Conservation (phyloP, 1,284 basidiomycete genomes). For the Ceratobasidium sp. region DNA sequence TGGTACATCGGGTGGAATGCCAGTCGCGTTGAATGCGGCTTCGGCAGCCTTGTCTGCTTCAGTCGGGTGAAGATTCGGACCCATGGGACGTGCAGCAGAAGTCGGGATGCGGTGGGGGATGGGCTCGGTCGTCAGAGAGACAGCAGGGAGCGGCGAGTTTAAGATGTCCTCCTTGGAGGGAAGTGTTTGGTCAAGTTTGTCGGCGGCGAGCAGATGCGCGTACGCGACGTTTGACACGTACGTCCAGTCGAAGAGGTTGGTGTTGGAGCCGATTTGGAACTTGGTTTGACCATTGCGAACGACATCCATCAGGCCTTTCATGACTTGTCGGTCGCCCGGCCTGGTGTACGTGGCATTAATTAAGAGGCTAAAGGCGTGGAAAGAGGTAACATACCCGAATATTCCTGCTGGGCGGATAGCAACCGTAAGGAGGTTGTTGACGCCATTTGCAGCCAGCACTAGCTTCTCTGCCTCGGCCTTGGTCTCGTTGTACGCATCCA, state of each 20-base stretch:
- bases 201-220: slow-evolving; percentile 93
- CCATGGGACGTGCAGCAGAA: slow-evolving; percentile 76
- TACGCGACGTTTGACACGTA: slow-evolving; percentile 96
- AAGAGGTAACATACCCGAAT: slow-evolving; percentile 72
- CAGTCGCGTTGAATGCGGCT: slow-evolving; percentile 64
- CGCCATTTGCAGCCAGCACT: slow-evolving; percentile 85
- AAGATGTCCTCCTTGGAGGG: slow-evolving; percentile 54
- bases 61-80: slow-evolving; percentile 70
- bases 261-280: slow-evolving; percentile 93
- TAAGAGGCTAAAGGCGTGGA: slow-evolving; percentile 7
- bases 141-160: slow-evolving; percentile 64
- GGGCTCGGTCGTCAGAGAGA: slow-evolving; percentile 66
- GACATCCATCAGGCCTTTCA: slow-evolving; percentile 80
- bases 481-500: slow-evolving; percentile 97
- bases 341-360: slow-evolving; percentile 49
- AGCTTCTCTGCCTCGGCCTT: slow-evolving; percentile 90
- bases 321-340: slow-evolving; percentile 89
- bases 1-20: slow-evolving; percentile 58
- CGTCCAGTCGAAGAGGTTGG: slow-evolving; percentile 96
- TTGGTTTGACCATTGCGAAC: slow-evolving; percentile 85
- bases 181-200: slow-evolving; percentile 67
- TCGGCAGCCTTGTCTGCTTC: slow-evolving; percentile 63
- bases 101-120: slow-evolving; percentile 69
- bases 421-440: slow-evolving; percentile 83
- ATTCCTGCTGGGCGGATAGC: slow-evolving; percentile 95